Base-by-base conservation (phyloP, 257 asterid species). In the Capsicum baccatum region DNA sequence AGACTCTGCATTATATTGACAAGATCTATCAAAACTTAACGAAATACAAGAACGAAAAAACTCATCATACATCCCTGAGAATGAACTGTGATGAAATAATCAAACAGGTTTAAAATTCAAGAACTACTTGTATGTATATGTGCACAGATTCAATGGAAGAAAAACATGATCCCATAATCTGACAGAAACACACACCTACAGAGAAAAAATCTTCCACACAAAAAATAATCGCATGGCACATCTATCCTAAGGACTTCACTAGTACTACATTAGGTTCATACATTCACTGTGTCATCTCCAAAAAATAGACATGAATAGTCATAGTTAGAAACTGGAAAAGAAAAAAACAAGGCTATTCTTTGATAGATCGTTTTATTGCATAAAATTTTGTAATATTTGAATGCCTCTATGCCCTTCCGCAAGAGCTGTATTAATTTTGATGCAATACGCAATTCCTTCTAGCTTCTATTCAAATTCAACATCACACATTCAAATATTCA, bases 1-100 rank as follows among this genome's bases (percentile, higher is more conserved):
- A 97, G 91, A 86, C 95, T 94, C 99, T 97, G 97, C 91, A 91
- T 82, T 63, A 67, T 85, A 81, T 84, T 79, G 73, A 88, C 42
- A 11, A 83, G 57, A 81, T 79, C 17, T 9, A 68, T 80, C 48
- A 73, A 48, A 82, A 64, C 6, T 35, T 73, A 81, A 33, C 47
- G 33, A 58, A 63, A 62, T 54, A 63, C 48, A 78, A 54, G 48
- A 76, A 54, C 48, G 9, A 47, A 48, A 17, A 11, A 71, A 10
- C 58, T 69, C 52, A 68, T 39, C 14, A 15, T 69, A 69, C 55
- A 71, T 78, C 59, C 63, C 47, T 52, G 62, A 52, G 21, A 74
- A 15, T 54, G 64, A 78, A 54, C 15, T 78, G 52, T 26, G 64
- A 78, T 78, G 48, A 26, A 78, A 54, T 14, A 78, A 78, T 52